phyloP scores from a whole-genome alignment of 2,329 filamentous ascomycete species.

The Alternaria gansuensis region DNA sequence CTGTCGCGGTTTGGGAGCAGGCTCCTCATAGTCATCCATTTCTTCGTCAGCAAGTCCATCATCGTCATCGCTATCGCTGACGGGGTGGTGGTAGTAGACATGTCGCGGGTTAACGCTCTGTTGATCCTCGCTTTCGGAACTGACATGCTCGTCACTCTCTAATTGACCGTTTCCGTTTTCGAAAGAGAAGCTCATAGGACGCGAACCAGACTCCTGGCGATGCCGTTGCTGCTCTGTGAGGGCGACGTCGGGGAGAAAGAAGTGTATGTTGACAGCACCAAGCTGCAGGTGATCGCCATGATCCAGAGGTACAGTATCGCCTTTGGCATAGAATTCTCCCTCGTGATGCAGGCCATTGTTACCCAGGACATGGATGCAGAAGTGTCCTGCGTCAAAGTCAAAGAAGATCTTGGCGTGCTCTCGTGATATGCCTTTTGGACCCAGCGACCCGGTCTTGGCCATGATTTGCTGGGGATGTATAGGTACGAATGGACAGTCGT shows the following conservation, averaged over 20 bases:
- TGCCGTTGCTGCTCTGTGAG: slow-evolving; percentile 61
- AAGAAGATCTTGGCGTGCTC: slow-evolving; percentile 77
- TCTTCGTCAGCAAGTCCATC: slow-evolving; percentile 41
- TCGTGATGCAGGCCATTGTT: slow-evolving; percentile 70
- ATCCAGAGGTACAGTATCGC: slow-evolving; percentile 58
- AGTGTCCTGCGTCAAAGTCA: slow-evolving; percentile 69
- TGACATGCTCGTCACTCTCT: slow-evolving; percentile 59
- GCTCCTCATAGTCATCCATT: slow-evolving; percentile 54
- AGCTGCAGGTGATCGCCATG: slow-evolving; percentile 75
- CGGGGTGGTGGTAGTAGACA: slow-evolving; percentile 45
- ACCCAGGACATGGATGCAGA: slow-evolving; percentile 70
- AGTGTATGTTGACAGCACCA: slow-evolving; percentile 73
- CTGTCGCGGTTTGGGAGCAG: slow-evolving; percentile 35
- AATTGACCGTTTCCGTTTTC: slow-evolving; percentile 67
- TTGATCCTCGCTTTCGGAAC: slow-evolving; percentile 45
- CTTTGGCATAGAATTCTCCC: slow-evolving; percentile 31
- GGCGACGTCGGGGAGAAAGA: slow-evolving; percentile 67
- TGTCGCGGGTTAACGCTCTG: slow-evolving; percentile 48
- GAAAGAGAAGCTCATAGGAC: slow-evolving; percentile 77
- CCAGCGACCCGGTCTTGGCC: slow-evolving; percentile 60
- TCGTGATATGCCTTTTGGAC: slow-evolving; percentile 77
- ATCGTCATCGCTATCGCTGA: slow-evolving; percentile 42
- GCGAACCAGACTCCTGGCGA: slow-evolving; percentile 60
- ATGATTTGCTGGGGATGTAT: slow-evolving; percentile 69
- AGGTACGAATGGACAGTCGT: slow-evolving; percentile 71